Evolutionary conservation across 331 rosid genomes (phyloP), one percentile per base, ranked within the genome.

Genomic region (Malus hybrid): DNA sequence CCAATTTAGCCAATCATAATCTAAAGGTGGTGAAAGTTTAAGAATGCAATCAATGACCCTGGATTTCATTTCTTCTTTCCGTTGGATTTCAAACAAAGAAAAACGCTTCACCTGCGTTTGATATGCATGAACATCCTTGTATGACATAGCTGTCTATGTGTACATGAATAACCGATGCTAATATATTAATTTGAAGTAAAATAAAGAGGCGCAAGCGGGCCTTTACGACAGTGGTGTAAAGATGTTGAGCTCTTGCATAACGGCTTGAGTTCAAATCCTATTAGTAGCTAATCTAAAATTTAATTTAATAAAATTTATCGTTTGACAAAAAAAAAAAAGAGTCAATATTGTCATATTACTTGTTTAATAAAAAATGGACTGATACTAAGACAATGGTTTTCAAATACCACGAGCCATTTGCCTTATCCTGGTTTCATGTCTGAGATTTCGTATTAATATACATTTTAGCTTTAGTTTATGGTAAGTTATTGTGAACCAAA

Each of bases 341-440:
- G 8, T 6, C 61, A 66, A 19, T 34, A 19, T 34, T 34, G 19
- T 65, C 68, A 65, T 64, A 66, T 9, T 2, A 66, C 16, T 66
- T 34, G 70, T 13, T 66, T 18, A n/a, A 18, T 5, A 66, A 36
- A n/a, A 29, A 36, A 36, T 66, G 52, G 5, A 36, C 31, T 6
- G 15, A 66, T 24, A 66, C 36, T 22, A n/a, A 28, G 44, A 5
- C 5, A 44, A 57, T 6, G 69, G 60, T 61, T 73, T 73, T 59
- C 11, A 14, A 18, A 59, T 59, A 73, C 57, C 29, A 32, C 6
- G 15, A 27, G 14, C 73, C 10, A 66, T 3, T 36, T 1, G 11
- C 19, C 70, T 66, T 34, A n/a, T 11, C 70, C 22, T 36, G 68
- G 60, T 73, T 42, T 71, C 42, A 16, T 56, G 28, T 73, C 29